Evolutionary conservation across 805 yeast species (phyloP), one percentile per base, ranked within the genome.

Genomic region (Torulaspora delbrueckii): DNA sequence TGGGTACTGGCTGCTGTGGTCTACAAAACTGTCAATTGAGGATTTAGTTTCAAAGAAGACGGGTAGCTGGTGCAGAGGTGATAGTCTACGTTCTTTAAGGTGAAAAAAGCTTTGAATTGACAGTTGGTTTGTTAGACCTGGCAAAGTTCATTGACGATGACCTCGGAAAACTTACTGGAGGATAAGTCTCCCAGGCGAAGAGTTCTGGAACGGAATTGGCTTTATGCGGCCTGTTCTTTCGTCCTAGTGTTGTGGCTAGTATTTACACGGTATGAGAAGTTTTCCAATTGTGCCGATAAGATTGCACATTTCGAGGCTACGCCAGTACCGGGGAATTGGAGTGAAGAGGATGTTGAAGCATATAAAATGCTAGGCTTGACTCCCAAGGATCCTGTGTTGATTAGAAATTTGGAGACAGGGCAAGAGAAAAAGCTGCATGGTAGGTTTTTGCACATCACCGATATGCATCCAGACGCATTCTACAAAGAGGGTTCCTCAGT

Each of bases 381-480:
- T 1, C 75, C 74, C 0, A 61, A 62, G 41, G 67, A 62, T 16
- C 73, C 77, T 1, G 50, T 72, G 3, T 48, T 58, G n/a, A 51
- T 58, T 6, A 30, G 43, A 3, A 55, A 53, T 23, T 32, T 40
- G 4, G 24, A 14, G 3, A 46, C 47, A 4, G 58, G 57, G 4
- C 57, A 46, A 31, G 51, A 50, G 16, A 50, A 52, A 28, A 50
- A 47, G 18, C 31, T 83, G 10, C 85, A 82, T 55, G 96, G 96
- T 0, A 67, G 93, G 44, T 88, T 87, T 58, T 66, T 87, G n/a
- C 96, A 88, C 58, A 74, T 87, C 23, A 87, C 96, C 0, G 96
- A 87, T 60, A 71, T 88, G 50, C 96, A 87, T 59, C 96, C 96
- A 0, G 96, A 87, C 63, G 81, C 80, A 13, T 69, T 69, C 57